Evolutionary conservation across 768 basidiomycete genomes (phyloP).

Genomic region (Boletus tomentosulus): DNA sequence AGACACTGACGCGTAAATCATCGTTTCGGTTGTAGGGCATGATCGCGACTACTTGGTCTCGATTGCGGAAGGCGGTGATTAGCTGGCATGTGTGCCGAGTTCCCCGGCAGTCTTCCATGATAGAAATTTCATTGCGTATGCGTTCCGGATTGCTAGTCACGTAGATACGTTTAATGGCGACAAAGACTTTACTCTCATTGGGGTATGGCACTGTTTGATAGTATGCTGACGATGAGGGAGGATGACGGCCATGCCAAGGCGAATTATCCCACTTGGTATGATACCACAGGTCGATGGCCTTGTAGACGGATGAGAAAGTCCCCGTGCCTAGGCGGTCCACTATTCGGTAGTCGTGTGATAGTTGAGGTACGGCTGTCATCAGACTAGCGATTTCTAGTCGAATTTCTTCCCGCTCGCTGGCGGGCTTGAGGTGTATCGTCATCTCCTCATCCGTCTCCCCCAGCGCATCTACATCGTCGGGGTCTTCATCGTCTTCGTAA

Average conservation of each 20-base stretch:
- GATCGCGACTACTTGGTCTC: slow-evolving; percentile 89
- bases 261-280: slow-evolving; percentile 74
- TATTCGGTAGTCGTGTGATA: slow-evolving; percentile 66
- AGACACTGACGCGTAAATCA: slow-evolving; percentile 81
- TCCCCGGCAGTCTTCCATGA: slow-evolving; percentile 81
- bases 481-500: slow-evolving; percentile 34
- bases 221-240: slow-evolving; percentile 57
- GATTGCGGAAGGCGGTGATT: slow-evolving; percentile 87
- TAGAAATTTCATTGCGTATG: slow-evolving; percentile 88
- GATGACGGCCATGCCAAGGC: slow-evolving; percentile 68
- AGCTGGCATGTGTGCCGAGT: slow-evolving; percentile 88
- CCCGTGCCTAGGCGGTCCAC: slow-evolving; percentile 93
- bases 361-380: slow-evolving; percentile 57
- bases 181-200: slow-evolving; percentile 57
- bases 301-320: slow-evolving; percentile 99
- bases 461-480: slow-evolving; percentile 29
- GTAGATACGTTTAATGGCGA: slow-evolving; percentile 95
- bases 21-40: slow-evolving; percentile 92
- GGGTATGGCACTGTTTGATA: slow-evolving; percentile 51
- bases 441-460: slow-evolving; percentile 58
- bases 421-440: slow-evolving; percentile 52
- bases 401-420: slow-evolving; percentile 72
- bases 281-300: slow-evolving; percentile 79
- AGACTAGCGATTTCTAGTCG: slow-evolving; percentile 74
- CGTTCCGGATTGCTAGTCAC: slow-evolving; percentile 92